Evolutionary conservation across 805 yeast genomes (phyloP).

Genomic region (Candida glaebosa): DNA sequence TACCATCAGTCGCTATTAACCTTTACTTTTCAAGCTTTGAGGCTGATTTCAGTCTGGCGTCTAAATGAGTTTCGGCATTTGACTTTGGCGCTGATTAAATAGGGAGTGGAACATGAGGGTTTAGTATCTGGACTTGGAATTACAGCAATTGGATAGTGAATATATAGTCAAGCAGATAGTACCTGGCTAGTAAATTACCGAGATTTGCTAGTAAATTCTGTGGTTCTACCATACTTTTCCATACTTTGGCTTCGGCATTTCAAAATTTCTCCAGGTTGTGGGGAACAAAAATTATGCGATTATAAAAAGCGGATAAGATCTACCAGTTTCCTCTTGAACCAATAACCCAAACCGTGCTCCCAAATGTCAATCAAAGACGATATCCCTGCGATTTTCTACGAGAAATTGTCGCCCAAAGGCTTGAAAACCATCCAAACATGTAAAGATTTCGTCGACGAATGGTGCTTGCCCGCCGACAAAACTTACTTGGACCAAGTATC

Average conservation of each 20-base stretch:
- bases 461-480: slow-evolving; percentile 55
- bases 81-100: too few species aligned
- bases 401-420: slow-evolving; percentile 33
- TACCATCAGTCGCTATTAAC: too few species aligned
- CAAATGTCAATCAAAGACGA: slow-evolving; percentile 23
- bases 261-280: background rate
- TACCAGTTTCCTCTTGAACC: background rate
- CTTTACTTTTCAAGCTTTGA: too few species aligned
- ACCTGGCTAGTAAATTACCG: too few species aligned
- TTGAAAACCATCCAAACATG: slow-evolving; percentile 36
- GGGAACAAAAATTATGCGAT: background rate
- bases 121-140: too few species aligned
- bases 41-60: too few species aligned
- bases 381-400: slow-evolving; percentile 39
- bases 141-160: too few species aligned
- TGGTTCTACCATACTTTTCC: too few species aligned
- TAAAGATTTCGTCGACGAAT: slow-evolving; percentile 52
- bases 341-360: background rate
- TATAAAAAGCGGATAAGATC: background rate
- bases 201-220: too few species aligned
- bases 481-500: slow-evolving; percentile 39
- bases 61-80: too few species aligned
- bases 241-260: background rate
- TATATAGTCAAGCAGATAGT: too few species aligned
- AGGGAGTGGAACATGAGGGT: too few species aligned